Conservation (phyloP, 2,329 filamentous ascomycete species). For the Beauveria sp. region DNA sequence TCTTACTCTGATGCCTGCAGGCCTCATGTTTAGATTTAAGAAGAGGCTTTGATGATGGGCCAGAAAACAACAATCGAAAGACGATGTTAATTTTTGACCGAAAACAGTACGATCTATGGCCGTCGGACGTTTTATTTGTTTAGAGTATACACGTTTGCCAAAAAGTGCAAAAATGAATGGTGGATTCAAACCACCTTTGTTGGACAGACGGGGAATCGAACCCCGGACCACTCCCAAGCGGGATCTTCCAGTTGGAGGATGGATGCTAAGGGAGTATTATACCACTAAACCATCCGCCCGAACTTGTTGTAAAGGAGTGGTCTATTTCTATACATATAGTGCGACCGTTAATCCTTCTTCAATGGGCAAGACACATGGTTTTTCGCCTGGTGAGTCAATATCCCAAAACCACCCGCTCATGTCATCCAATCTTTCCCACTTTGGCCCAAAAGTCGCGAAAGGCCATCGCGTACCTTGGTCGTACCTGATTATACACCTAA, state of each 20-base stretch:
- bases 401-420: no score
- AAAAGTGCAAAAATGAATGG: not conserved
- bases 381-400: not conserved
- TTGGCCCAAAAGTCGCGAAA: no score
- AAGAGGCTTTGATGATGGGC: no score
- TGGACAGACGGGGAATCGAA: conserved; percentile 14
- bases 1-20: no score
- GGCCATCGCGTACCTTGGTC: no score
- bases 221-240: conserved; percentile 13
- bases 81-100: no score
- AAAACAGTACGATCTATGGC: no score
- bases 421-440: no score
- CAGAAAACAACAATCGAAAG: no score
- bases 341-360: no score
- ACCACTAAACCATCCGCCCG: conserved; percentile 15
- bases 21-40: no score
- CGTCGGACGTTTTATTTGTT: not conserved
- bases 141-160: not conserved
- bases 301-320: not conserved
- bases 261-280: conserved; percentile 14
- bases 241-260: conserved; percentile 6
- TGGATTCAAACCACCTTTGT: conserved; percentile 12
- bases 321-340: not conserved
- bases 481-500: no score
- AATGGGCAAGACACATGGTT: conserved; percentile 8